Evolutionary conservation across 2,329 filamentous ascomycete species (phyloP).

Genomic region (Byssochlamys sp.): DNA sequence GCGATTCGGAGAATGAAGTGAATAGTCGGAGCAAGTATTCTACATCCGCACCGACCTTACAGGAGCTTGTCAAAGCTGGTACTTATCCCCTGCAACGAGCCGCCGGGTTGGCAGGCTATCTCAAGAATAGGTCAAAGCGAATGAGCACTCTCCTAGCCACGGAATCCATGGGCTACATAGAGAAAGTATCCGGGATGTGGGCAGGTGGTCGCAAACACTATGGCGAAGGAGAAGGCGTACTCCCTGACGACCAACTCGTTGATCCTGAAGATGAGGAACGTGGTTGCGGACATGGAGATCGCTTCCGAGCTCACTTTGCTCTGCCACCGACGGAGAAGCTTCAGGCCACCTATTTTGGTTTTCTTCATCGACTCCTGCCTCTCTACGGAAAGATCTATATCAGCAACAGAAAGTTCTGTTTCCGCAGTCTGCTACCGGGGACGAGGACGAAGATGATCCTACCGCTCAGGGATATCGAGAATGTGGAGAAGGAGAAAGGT

Average conservation of each 20-base stretch:
- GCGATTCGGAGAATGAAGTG: constrained; percentile 16
- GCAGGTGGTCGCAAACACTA: constrained; percentile 86
- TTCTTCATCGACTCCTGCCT: constrained; percentile 77
- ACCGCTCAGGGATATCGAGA: constrained; percentile 83
- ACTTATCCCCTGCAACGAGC: constrained; percentile 75
- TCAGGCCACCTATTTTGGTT: constrained; percentile 83
- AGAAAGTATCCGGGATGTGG: constrained; percentile 96
- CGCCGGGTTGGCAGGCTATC: constrained; percentile 69
- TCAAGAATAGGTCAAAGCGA: constrained; percentile 66
- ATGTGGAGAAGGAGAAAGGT: constrained; percentile 86
- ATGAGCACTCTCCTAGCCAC: constrained; percentile 76
- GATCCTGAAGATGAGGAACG: constrained; percentile 49
- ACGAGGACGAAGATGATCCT: constrained; percentile 87
- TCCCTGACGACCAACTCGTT: constrained; percentile 54
- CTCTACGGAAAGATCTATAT: constrained; percentile 96
- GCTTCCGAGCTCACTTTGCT: constrained; percentile 83
- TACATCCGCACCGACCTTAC: constrained; percentile 43
- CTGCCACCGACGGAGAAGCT: constrained; percentile 75
- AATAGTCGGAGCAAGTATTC: constrained; percentile 13
- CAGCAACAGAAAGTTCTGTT: constrained; percentile 78
- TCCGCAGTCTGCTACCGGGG: constrained; percentile 78
- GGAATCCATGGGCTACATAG: constrained; percentile 91
- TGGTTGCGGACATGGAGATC: constrained; percentile 46
- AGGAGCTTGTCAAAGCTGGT: constrained; percentile 52
- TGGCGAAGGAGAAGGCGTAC: constrained; percentile 57